Base-by-base conservation (phyloP, 306 rosid species). In the Gynostemma pentaphyllum region DNA sequence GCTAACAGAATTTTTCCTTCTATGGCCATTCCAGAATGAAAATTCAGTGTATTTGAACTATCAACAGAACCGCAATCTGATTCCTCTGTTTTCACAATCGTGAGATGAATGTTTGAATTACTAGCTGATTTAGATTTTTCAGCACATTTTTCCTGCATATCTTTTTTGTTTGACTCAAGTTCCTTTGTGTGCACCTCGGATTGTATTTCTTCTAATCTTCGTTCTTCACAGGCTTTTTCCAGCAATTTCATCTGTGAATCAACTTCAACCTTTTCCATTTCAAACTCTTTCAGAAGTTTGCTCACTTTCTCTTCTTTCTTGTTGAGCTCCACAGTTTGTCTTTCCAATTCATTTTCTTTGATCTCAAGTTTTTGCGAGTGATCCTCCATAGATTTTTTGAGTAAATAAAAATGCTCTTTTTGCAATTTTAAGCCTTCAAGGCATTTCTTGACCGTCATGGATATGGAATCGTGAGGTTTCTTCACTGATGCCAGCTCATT, bases 371-470 rank as follows among this genome's bases (percentile, higher is more conserved):
- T 27, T 55, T 49, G 27, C 26, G 63, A 53, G 14, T 26, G 36
- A 39, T 32, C 41, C 23, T 1, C 5, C 7, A 70, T 2, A 9
- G n/a, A n/a, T n/a, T n/a, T n/a, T n/a, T n/a, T n/a, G n/a, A n/a
- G n/a, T n/a, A n/a, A n/a, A n/a, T n/a, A n/a, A n/a, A n/a, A n/a
- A n/a, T n/a, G n/a, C n/a, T n/a, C n/a, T n/a, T n/a, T n/a, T n/a
- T n/a, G n/a, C 16, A 12, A 40, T 65, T 76, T 73, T 37, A 79
- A 57, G 45, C 75, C 81, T 18, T 21, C 12, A 23, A 78, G 66
- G 68, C 34, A 42, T 21, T 66, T 63, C 1, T 45, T 54, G 13
- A 41, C 51, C 19, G 22, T 66, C 23, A 22, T 55, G 5, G 30
- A 37, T 32, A 67, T 39, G 49, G 13, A 45, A 62, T 21, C 40